Base-by-base conservation (phyloP, 176 grass and related monocot species). In the Raddia distichophylla region DNA sequence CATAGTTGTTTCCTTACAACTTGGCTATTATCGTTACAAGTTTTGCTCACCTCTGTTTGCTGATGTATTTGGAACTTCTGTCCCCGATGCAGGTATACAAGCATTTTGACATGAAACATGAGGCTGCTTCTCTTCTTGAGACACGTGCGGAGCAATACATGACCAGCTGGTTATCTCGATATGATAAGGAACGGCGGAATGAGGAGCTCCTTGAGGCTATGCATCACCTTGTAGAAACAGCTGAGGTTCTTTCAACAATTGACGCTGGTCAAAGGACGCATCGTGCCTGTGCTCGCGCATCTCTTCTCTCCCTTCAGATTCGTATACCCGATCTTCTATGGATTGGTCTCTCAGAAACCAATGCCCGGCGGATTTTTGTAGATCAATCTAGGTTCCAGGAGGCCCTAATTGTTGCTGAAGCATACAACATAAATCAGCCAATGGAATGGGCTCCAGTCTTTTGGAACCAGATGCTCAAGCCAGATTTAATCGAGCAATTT, bases 21-120 rank as follows among this genome's bases (percentile, higher is more conserved):
- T 74, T 67, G 7, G 10, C 43, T 84, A 56, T 76, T 62, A 76
- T 58, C 50, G 60, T 71, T 48, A 73, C 10, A 42, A 66, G 22
- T 55, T 54, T 70, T 50, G 13, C 27, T 66, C 52, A 51, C 3
- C 76, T 45, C 55, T 77, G 7, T 86, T 69, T 60, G 18, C 59
- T 79, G 81, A n/a, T n/a, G 22, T 1, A 3, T 45, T 55, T 83
- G 20, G 42, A 63, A 83, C 33, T 48, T 51, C 3, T 54, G 68
- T 85, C 52, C 60, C 59, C 3, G 10, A 33, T 85, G 57, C 90
- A 98, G 95, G 92, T 98, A 57, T 98, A 95, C 50, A 98, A 73
- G 53, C 92, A 98, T 54, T 98, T 98, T 22, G 92, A 95, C 69
- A 98, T 95, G 95, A 98, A 98, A 69, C 95, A 98, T 59, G 95